Base-by-base conservation (phyloP, 2,329 filamentous ascomycete species). In the Ophiostoma tasmaniense region DNA sequence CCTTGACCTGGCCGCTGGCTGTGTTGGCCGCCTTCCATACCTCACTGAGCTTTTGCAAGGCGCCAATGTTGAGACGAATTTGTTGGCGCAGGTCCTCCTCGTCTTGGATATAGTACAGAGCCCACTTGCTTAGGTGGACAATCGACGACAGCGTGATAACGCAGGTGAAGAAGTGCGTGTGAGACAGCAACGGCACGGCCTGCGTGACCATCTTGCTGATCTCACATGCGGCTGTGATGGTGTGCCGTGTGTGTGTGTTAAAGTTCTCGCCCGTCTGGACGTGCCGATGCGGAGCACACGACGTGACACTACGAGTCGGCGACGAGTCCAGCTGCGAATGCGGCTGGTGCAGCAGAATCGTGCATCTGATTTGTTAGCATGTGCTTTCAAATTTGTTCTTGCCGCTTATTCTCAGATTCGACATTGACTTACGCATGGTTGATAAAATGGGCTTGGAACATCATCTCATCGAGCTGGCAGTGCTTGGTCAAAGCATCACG, bases 361-460 rank as follows among this genome's bases (percentile, higher is more conserved):
- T 84, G 71, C 84, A 86, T 10, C 50, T 55, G 14, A 2, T 14
- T 3, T 10, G 22, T 55, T 55, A 55, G 50, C 42, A 45, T 45
- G 42, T 42, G 39, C 13, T 3, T 13, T 42, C 39, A 42, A 42
- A 14, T 17, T 45, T 45, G 17, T n/a, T 45, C 20, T 45, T 17
- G 20, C 17, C 42, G 20, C 17, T 17, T n/a, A 2, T 45, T 45
- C 42, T 7, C 42, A 20, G 17, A 20, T 20, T 7, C 42, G 20
- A n/a, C 17, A 45, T 25, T 2, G 17, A 55, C 50, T 25, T 55
- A 55, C 81, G 84, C 84, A 71, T 86, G 80, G 39, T 81, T 84
- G 74, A 96, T 91, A 87, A 96, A 94, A 72, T 91, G 89, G 0
- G 91, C 93, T 77, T 96, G 92, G 79, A 97, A 96, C 78, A 97